Evolutionary conservation across 768 basidiomycete species (phyloP), one percentile per base, ranked within the genome.

Genomic region (Tephrocybe sp.): DNA sequence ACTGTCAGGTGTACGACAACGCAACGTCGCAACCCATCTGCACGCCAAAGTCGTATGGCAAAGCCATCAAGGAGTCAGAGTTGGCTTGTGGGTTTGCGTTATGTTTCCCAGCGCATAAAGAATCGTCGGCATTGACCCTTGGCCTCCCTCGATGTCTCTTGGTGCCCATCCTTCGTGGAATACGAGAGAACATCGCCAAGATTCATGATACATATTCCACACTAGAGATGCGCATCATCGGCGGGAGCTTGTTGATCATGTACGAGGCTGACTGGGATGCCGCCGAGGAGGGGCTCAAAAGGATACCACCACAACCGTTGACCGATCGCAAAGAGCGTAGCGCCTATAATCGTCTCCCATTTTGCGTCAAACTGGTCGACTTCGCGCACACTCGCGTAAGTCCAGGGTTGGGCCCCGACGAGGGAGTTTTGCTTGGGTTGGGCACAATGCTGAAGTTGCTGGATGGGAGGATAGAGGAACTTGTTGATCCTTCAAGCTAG

Each of bases 331-430:
- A 64, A 0, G 73, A 70, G 1, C 68, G 65, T 2, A 66, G 68
- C 1, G 71, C 65, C 2, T 70, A 69, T 5, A 68, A 69, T 1
- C 69, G 72, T 26, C 75, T 74, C 9, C 77, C 80, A 27, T 86
- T 79, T 53, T 70, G 75, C 9, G 74, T 96, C 47, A 86, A 84
- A 54, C 68, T 96, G 56, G 97, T 98, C 54, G 96, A 98, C 70
- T 98, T 98, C 65, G 95, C 93, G 3, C 95, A 98, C 65, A 87
- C 93, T 1, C 70, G 77, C n/a, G 53, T 88, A 9, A 74, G 67
- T 9, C 77, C 81, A 0, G 90, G 87, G 0, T 60, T 81, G 57
- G 94, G 93, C 2, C 83, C 84, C 3, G 94, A 97, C 62, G 66
- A 76, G 30, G 88, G 96, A 0, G 83, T 95, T 9, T 65, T 95